These are phyloP conservation scores for Exserohilum turcica DNA, from an alignment of 2,329 filamentous ascomycete genomes.

Conservation along the genomic window DNA sequence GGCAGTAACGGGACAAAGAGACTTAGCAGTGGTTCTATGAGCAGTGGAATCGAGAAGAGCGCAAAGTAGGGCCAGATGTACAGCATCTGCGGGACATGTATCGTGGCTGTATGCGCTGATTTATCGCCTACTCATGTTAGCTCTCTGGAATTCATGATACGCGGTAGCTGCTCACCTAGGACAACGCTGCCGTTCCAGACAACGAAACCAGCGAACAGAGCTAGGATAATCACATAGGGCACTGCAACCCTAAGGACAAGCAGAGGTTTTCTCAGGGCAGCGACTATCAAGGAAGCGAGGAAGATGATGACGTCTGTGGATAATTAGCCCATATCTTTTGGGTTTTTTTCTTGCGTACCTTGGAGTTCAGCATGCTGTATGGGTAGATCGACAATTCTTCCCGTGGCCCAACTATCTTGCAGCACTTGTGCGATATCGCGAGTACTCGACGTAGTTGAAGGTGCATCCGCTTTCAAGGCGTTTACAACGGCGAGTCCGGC, in stretches of 20 bases:
- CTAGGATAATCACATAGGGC: conserved; percentile 66
- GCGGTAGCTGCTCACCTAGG: conserved; percentile 63
- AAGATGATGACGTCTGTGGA: conserved; percentile 32
- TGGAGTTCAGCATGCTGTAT: conserved; percentile 29
- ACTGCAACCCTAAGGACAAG: conserved; percentile 48
- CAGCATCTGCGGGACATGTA: conserved; percentile 90
- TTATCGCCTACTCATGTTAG: conserved; percentile 72
- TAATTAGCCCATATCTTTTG: conserved; percentile 3
- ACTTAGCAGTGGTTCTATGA: conserved; percentile 62
- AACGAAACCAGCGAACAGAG: conserved; percentile 75
- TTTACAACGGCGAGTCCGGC: conserved; percentile 57
- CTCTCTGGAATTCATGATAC: background rate
- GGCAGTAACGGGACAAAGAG: conserved; percentile 36
- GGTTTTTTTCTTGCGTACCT: conserved; percentile 20
- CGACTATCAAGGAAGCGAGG: conserved; percentile 67
- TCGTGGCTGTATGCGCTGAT: conserved; percentile 85
- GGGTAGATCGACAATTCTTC: conserved; percentile 28
- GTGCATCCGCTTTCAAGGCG: conserved; percentile 27
- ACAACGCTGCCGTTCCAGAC: conserved; percentile 90
- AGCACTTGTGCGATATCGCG: conserved; percentile 10
- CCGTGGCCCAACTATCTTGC: conserved; percentile 29
- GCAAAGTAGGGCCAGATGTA: conserved; percentile 90
- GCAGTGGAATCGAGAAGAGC: conserved; percentile 86
- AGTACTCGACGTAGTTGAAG: background rate
- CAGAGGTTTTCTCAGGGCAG: conserved; percentile 54